These are phyloP conservation scores for Litsea cubeba DNA, from an alignment of 164 flowering plant genomes.

Conservation along the genomic window DNA sequence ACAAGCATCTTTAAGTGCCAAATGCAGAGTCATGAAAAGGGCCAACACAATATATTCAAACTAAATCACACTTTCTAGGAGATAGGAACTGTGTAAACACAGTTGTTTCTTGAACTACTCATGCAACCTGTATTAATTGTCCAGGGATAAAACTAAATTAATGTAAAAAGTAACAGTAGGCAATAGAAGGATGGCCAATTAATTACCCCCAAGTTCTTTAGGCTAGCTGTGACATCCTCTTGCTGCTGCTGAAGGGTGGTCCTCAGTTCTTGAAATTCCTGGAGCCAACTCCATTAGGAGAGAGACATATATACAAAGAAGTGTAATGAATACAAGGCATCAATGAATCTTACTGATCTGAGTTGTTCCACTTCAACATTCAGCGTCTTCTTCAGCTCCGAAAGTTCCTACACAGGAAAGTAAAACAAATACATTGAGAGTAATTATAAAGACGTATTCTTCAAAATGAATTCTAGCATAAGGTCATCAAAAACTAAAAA, in stretches of 20 bases:
- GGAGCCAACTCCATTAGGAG: not conserved
- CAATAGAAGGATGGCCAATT: not conserved
- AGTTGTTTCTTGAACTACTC: not conserved
- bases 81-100: no score
- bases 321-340: not conserved
- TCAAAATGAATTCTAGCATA: no score
- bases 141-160: not conserved
- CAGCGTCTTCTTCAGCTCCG: conserved; percentile 77
- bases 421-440: not conserved
- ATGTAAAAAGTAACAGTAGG: not conserved
- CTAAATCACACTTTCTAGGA: no score
- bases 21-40: no score
- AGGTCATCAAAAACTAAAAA: no score
- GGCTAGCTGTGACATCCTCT: conserved; percentile 74
- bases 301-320: not conserved
- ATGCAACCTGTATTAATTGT: not conserved
- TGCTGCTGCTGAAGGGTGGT: conserved; percentile 86
- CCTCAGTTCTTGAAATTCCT: conserved; percentile 64
- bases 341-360: conserved; percentile 46
- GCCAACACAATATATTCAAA: no score
- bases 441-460: no score
- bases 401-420: conserved; percentile 53
- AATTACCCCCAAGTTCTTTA: conserved; percentile 38
- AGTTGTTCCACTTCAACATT: conserved; percentile 86
- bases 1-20: no score